Base-by-base conservation (phyloP, 2,329 filamentous ascomycete species). In the Chaetothyriales sp. region DNA sequence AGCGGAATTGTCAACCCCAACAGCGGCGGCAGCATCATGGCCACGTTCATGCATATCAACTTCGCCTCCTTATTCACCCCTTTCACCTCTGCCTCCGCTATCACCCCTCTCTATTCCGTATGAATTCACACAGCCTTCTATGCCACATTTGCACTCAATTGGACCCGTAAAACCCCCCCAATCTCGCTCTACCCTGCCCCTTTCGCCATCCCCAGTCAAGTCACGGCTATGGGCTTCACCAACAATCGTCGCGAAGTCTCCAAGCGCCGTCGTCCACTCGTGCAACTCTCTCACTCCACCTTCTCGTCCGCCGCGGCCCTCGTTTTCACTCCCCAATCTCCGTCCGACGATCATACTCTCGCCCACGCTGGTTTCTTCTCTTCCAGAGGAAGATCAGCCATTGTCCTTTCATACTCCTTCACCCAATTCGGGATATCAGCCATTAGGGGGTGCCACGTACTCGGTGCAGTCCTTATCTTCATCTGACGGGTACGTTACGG, bases 231-330 rank as follows among this genome's bases (percentile, higher is more conserved):
- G 22, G 51, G 47, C 20, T 18, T 50, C 50, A 45, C 50, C 40
- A 43, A 20, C 47, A 19, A 28, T 44, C 37, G 18, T 29, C 28
- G 15, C 9, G 5, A 19, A 10, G 18, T 13, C 46, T 22, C 37
- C 50, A 44, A 45, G 22, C 54, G 55, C 40, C 18, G 46, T 19
- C n/a, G 15, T 46, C 8, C 3, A 10, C 18, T 15, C 19, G 15
- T n/a, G n/a, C 22, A 10, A 10, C n/a, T 46, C 44, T 46, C 44
- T 20, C 6, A 47, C 20, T 13, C 46, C 46, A 5, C 58, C 57
- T 43, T 47, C 47, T 18, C 54, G 59, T n/a, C 57, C 57, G 13
- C 54, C 59, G 8, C 53, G 59, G 33, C 59, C 59, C n/a, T 53
- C 54, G 22, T 58, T 55, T 5, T 40, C 33, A 4, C 46, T 61